Conservation (phyloP, 306 rosid species). For the Lathyrus oleraceus region DNA sequence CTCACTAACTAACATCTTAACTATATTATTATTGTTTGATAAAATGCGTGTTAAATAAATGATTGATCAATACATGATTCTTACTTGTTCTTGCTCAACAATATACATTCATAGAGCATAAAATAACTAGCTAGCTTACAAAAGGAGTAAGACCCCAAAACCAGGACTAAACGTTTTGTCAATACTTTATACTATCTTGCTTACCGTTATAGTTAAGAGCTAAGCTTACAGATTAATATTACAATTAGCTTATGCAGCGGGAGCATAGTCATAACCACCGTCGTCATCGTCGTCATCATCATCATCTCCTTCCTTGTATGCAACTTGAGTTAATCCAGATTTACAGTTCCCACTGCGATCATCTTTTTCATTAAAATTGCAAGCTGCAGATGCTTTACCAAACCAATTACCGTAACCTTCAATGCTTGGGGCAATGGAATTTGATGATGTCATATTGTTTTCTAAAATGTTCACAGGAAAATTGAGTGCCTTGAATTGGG, state of each 20-base stretch:
- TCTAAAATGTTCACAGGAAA: too few relatives aligned
- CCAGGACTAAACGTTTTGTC: background rate
- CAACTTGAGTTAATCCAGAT: slow-evolving; percentile 41
- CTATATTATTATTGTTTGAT: too few relatives aligned
- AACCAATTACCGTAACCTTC: too few relatives aligned
- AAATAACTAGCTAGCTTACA: too few relatives aligned
- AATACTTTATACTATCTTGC: background rate
- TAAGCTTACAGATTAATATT: background rate
- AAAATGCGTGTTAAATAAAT: too few relatives aligned
- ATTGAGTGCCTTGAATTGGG: too few relatives aligned
- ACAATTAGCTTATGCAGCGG: slow-evolving; percentile 5
- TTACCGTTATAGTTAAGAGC: background rate
- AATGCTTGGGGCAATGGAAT: slow-evolving; percentile 21
- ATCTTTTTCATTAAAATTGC: slow-evolving; percentile 13
- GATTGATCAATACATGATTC: too few relatives aligned
- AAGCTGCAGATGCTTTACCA: background rate
- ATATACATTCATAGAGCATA: too few relatives aligned
- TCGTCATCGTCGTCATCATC: slow-evolving; percentile 27
- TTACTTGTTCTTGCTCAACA: too few relatives aligned
- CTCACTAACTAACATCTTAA: too few relatives aligned
- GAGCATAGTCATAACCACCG: slow-evolving; percentile 45
- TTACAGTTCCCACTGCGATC: slow-evolving; percentile 6
- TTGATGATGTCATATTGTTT: slow-evolving; percentile 14
- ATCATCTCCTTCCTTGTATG: slow-evolving; percentile 38
- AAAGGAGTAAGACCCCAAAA: too few relatives aligned